Base-by-base conservation (phyloP, 805 yeast genomes). In the Teunomyces funiuensis region DNA sequence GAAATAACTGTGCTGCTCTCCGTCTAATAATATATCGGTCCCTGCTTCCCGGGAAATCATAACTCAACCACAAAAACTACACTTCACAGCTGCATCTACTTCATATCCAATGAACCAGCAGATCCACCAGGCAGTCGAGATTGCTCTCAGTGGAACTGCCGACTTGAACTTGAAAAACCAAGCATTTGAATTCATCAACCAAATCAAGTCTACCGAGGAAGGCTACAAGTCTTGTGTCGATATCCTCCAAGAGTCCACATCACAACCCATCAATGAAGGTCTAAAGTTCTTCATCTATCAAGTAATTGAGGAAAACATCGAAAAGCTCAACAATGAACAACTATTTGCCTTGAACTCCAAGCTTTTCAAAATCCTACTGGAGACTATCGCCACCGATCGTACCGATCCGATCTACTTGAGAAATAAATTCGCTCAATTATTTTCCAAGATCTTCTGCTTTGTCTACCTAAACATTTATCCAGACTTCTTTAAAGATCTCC, bases 91-190 rank as follows among this genome's bases (percentile, higher is more conserved):
- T 10, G 18, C 31, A n/a, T 28, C 31, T 15, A n/a, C 14, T 28
- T 18, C 7, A 28, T 28, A 28, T 16, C 34, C 19, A 31, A 55
- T 52, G 72, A 73, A 71, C 45, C 67, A 70, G 49, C 95, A 89
- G 70, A 83, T 90, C 54, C 88, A 79, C 61, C 93, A 88, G 66
- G 97, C 96, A 30, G 93, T 90, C 36, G 82, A 79, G 47, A 80
- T 88, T 47, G 96, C 96, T 6, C 76, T 85, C 40, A 80, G 81
- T 60, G 83, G 86, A 22, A 71, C 82, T 18, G 76, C 83, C 7
- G 88, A 85, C 58, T 66, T 73, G 11, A 69, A 57, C 29, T 66
- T 88, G 37, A 82, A 82, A 55, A 79, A 47, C 39, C 71, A 73
- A 51, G 80, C 83, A 11, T 62, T 74, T 41, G 71, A 71, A 17